Base-by-base conservation (phyloP, 805 yeast species). In the Candida coleopterorum region DNA sequence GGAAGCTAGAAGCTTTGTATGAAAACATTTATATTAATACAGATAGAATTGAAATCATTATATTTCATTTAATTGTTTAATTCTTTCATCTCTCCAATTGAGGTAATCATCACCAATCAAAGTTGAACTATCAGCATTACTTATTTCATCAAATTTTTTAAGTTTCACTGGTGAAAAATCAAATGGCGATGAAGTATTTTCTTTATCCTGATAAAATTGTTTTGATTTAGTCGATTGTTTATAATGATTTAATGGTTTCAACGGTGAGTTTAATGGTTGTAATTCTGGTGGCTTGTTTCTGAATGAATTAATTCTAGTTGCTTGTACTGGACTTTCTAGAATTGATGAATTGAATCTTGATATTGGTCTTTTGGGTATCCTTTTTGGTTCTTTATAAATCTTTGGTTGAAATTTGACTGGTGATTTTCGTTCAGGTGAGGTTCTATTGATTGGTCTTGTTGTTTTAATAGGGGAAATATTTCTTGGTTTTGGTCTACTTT, bases 21-120 rank as follows among this genome's bases (percentile, higher is more conserved):
- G 15, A 29, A 14, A 20, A 30, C 33, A 18, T 27, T 22, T 17
- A 31, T 30, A 36, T 22, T 33, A 33, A 33, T 33, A 33, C 36
- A 33, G 22, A 33, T 25, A 33, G 36, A 33, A 33, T 16, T 33
- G 30, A 33, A 33, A 15, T 27, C 27, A 25, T 32, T 23, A 20
- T 5, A n/a, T 23, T 14, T 40, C 38, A 33, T 51, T 51, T 25
- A 55, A 39, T 45, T 56, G 55, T 28, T 39, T 49, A 29, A 67
- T 61, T 33, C 54, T 48, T 38, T 63, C 70, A 16, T 56, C 57
- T 33, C 69, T 50, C 73, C 73, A 67, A 7, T 42, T 47, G 38
- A 56, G 56, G 42, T 64, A 67, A 22, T 67, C 72, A 27, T 62
- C 70, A 4, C 67, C 67, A 22, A 62, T 49, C 14, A 64, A 49